phyloP scores from a whole-genome alignment of 1,284 basidiomycete genomes.

The Fomitiporia mediterranea region DNA sequence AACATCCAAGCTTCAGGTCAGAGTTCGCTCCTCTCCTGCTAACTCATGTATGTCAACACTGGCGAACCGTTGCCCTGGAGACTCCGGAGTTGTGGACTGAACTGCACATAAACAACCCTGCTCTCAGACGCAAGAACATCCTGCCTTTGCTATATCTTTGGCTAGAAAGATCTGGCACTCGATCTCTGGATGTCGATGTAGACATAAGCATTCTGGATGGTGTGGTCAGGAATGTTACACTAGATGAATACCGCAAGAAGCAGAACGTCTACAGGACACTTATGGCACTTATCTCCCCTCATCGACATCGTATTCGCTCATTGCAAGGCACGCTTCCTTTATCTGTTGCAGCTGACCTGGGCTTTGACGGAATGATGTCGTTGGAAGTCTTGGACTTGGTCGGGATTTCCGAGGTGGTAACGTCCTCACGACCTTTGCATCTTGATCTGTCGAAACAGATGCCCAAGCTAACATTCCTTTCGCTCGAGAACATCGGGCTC shows the following conservation, averaged over 20 bases:
- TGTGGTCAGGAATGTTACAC: background rate
- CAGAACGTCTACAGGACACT: conserved; percentile 4
- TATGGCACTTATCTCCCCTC: background rate
- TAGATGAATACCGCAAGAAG: conserved; percentile 7
- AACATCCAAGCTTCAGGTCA: conserved; percentile 7
- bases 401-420: background rate
- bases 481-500: conserved; percentile 8
- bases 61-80: conserved; percentile 6
- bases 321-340: conserved; percentile 1
- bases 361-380: background rate
- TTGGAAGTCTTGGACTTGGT: conserved; percentile 4
- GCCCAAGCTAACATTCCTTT: conserved; percentile 2
- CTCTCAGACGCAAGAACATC: conserved; percentile 2
- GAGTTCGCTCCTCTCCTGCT: conserved; percentile 13
- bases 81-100: conserved; percentile 13
- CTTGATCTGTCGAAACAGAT: conserved; percentile 3
- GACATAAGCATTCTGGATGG: conserved; percentile 10
- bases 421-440: background rate
- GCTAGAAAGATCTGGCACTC: conserved; percentile 7
- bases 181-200: conserved; percentile 3
- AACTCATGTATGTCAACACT: conserved; percentile 14
- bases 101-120: conserved; percentile 3
- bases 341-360: conserved; percentile 2
- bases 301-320: background rate
- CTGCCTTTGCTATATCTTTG: conserved; percentile 3